Evolutionary conservation across 2,329 filamentous ascomycete genomes (phyloP).

Genomic region (Microsporum audouinii): DNA sequence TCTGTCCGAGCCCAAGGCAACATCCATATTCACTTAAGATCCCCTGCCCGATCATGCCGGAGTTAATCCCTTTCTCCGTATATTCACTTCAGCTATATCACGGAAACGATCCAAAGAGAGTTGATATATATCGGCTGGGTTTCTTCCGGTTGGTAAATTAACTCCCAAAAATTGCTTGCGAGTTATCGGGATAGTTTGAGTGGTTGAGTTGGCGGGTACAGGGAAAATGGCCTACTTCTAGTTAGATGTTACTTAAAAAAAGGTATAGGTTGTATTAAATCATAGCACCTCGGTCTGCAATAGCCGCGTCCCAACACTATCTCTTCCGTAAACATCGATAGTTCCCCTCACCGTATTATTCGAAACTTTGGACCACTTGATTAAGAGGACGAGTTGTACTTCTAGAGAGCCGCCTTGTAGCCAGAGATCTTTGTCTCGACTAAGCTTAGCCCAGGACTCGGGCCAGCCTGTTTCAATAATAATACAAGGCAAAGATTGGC

Average conservation of each 20-base stretch:
- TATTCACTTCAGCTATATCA: background rate
- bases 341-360: background rate
- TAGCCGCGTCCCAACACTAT: background rate
- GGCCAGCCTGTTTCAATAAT: background rate
- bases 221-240: background rate
- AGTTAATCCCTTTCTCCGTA: background rate
- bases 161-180: background rate
- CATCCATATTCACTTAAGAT: background rate
- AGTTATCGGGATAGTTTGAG: background rate
- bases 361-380: background rate
- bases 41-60: background rate
- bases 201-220: background rate
- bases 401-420: background rate
- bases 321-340: background rate
- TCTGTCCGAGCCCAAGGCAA: too few species aligned
- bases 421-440: background rate
- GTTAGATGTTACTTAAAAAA: background rate
- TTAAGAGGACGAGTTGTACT: background rate
- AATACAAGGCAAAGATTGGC: background rate
- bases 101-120: background rate
- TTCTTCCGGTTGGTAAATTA: background rate
- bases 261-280: background rate
- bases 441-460: background rate
- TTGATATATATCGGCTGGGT: background rate
- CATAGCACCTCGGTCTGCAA: background rate